phyloP scores from a whole-genome alignment of 768 basidiomycete species.

The Tulasnella sp. region DNA sequence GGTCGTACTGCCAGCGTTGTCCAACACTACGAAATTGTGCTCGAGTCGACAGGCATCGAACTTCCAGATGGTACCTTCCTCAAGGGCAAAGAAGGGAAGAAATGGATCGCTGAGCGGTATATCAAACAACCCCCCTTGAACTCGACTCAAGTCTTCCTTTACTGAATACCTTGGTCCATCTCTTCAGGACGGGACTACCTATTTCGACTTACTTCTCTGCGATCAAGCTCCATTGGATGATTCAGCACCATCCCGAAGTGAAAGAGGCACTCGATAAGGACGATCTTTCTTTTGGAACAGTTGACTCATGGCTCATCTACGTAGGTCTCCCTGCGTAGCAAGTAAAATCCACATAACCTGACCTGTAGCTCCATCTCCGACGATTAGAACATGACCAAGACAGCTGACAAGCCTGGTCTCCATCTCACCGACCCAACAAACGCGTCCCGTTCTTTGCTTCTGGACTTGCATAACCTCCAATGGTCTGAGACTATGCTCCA shows the following conservation, averaged over 20 bases:
- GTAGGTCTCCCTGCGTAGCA: constrained; percentile 31
- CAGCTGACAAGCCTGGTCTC: constrained; percentile 31
- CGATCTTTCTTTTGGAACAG: constrained; percentile 82
- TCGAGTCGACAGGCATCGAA: constrained; percentile 65
- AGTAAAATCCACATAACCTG: not conserved
- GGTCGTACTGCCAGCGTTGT: constrained; percentile 82
- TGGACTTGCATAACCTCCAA: constrained; percentile 66
- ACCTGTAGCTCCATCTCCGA: not conserved
- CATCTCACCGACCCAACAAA: constrained; percentile 93
- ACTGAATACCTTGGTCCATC: too few species aligned
- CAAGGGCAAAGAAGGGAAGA: constrained; percentile 57
- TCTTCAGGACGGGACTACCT: constrained; percentile 72
- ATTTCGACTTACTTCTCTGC: constrained; percentile 97
- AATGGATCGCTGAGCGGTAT: constrained; percentile 56
- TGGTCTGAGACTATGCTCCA: constrained; percentile 77
- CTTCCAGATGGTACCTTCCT: constrained; percentile 51
- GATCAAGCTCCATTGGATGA: constrained; percentile 94
- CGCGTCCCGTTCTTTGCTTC: constrained; percentile 88
- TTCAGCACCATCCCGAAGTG: constrained; percentile 72
- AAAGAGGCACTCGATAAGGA: constrained; percentile 66
- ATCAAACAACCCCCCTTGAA: constrained; percentile 22
- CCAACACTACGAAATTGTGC: constrained; percentile 61
- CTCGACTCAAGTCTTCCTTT: not conserved
- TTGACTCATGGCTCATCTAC: constrained; percentile 94
- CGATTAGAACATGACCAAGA: constrained; percentile 28